Evolutionary conservation across 2,329 filamentous ascomycete species (phyloP).

Genomic region (Penicillium griseofulvum): DNA sequence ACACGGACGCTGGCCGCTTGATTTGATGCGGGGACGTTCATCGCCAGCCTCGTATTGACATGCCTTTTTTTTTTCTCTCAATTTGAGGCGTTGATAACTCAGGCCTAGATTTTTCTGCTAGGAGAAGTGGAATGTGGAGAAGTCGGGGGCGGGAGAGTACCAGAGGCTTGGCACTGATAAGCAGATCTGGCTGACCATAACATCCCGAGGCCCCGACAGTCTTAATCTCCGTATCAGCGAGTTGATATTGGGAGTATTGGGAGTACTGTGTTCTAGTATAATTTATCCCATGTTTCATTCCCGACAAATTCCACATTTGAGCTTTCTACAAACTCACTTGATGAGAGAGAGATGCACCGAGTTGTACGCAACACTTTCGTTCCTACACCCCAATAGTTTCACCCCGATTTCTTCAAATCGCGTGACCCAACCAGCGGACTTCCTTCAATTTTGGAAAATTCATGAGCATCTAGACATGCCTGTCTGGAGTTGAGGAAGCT

Average conservation of each 20-base stretch:
- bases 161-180: slow-evolving; percentile 1
- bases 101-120: background rate
- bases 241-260: background rate
- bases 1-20: slow-evolving; percentile 15
- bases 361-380: no score
- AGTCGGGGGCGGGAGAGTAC: background rate
- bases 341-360: no score
- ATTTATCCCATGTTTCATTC: no score
- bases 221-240: background rate
- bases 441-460: slow-evolving; percentile 46
- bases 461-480: slow-evolving; percentile 56
- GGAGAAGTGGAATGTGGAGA: background rate
- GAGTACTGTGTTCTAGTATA: no score
- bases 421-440: slow-evolving; percentile 43
- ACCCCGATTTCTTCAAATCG: slow-evolving; percentile 8
- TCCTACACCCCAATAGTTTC: background rate
- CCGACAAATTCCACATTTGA: no score
- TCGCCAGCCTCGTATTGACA: background rate
- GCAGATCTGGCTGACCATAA: background rate
- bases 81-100: background rate
- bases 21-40: background rate
- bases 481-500: slow-evolving; percentile 52
- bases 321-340: background rate
- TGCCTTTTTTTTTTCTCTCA: background rate
- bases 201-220: no score